Evolutionary conservation across 2,329 filamentous ascomycete genomes (phyloP).

Genomic region (Penicillium sp.): DNA sequence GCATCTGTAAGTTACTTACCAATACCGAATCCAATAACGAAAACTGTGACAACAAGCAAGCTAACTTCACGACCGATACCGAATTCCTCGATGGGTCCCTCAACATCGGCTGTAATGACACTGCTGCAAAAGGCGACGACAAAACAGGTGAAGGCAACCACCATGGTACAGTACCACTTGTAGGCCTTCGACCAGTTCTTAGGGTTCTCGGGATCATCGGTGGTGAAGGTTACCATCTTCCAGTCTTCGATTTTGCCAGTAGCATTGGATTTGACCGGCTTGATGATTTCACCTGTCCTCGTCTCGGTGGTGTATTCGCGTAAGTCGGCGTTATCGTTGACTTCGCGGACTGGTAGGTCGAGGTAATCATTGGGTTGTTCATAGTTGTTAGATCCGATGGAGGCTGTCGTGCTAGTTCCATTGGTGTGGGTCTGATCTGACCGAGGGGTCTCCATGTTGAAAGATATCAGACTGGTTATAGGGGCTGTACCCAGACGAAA

Average conservation of each 20-base stretch:
- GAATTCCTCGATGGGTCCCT: slow-evolving; percentile 63
- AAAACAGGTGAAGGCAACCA: slow-evolving; percentile 73
- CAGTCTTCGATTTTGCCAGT: slow-evolving; percentile 53
- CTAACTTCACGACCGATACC: slow-evolving; percentile 69
- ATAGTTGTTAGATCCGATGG: slow-evolving; percentile 18
- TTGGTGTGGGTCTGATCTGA: slow-evolving; percentile 11
- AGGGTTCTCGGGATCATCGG: slow-evolving; percentile 72
- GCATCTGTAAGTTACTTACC: slow-evolving; percentile 44
- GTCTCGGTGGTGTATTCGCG: slow-evolving; percentile 67
- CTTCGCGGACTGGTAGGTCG: slow-evolving; percentile 64
- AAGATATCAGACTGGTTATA: slow-evolving; percentile 1
- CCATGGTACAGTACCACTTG: slow-evolving; percentile 85
- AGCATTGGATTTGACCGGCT: slow-evolving; percentile 54
- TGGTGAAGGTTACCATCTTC: slow-evolving; percentile 68
- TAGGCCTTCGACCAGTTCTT: slow-evolving; percentile 78
- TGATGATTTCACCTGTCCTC: slow-evolving; percentile 59
- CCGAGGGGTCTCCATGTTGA: slow-evolving; percentile 19
- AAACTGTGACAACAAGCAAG: slow-evolving; percentile 69
- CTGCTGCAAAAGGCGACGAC: slow-evolving; percentile 69
- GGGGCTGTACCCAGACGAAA: neutral
- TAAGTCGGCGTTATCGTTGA: slow-evolving; percentile 60
- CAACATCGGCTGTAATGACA: slow-evolving; percentile 75
- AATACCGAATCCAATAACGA: slow-evolving; percentile 78
- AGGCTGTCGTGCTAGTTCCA: slow-evolving; percentile 27
- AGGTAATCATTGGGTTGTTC: slow-evolving; percentile 46